Conservation (phyloP, 2,329 filamentous ascomycete species). For the Canariomyces notabilis region DNA sequence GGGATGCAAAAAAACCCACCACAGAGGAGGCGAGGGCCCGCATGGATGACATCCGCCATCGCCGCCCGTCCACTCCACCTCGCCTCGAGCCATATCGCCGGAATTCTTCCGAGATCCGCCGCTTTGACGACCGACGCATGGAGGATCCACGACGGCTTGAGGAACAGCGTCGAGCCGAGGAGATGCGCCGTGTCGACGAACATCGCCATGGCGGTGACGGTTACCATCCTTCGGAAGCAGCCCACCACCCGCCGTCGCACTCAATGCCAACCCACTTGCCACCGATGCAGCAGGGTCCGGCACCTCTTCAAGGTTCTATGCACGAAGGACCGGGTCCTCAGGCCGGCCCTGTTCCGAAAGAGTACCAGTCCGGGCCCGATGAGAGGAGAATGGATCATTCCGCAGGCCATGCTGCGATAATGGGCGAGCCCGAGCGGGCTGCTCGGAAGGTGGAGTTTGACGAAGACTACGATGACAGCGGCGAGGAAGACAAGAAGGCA, state of each 20-base stretch:
- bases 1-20: slow-evolving; percentile 73
- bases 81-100: slow-evolving; percentile 61
- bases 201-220: slow-evolving; percentile 68
- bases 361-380: slow-evolving; percentile 43
- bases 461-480: slow-evolving; percentile 94
- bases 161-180: slow-evolving; percentile 56
- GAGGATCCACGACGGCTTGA: slow-evolving; percentile 50
- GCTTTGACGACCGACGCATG: slow-evolving; percentile 59
- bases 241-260: slow-evolving; percentile 71
- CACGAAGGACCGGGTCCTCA: slow-evolving; percentile 48
- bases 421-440: slow-evolving; percentile 73
- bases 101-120: slow-evolving; percentile 68
- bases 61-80: slow-evolving; percentile 71
- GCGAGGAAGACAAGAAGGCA: slow-evolving; percentile 72
- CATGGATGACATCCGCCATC: slow-evolving; percentile 76
- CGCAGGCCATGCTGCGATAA: slow-evolving; percentile 42
- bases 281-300: slow-evolving; percentile 57
- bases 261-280: slow-evolving; percentile 55
- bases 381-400: slow-evolving; percentile 51
- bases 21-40: slow-evolving; percentile 84
- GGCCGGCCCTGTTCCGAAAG: slow-evolving; percentile 45
- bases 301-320: slow-evolving; percentile 48
- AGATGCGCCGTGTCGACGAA: slow-evolving; percentile 52
- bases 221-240: slow-evolving; percentile 89
- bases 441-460: slow-evolving; percentile 95